Evolutionary conservation across 2,329 filamentous ascomycete genomes (phyloP).

Genomic region (Colletotrichum godetiae): DNA sequence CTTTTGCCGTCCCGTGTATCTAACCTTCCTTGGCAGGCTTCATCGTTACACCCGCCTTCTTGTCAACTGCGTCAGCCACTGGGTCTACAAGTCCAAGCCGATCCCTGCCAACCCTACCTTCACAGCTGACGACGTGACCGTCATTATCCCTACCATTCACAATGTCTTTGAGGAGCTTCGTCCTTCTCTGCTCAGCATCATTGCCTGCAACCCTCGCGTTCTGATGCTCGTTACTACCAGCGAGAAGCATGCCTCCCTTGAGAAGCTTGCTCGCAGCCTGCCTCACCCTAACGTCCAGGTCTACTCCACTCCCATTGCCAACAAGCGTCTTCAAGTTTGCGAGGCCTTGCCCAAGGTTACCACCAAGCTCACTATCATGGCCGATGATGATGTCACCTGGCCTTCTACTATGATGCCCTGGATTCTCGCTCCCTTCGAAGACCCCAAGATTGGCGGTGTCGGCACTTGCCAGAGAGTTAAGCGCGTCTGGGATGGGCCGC

Average conservation of each 20-base stretch:
- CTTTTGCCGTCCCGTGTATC: slow-evolving; percentile 1
- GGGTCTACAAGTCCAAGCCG: slow-evolving; percentile 86
- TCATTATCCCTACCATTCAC: slow-evolving; percentile 93
- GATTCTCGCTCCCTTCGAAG: slow-evolving; percentile 93
- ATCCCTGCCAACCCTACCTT: slow-evolving; percentile 85
- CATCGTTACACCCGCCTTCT: slow-evolving; percentile 89
- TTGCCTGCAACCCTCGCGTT: slow-evolving; percentile 76
- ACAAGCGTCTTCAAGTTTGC: slow-evolving; percentile 95
- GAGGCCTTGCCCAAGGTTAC: slow-evolving; percentile 86
- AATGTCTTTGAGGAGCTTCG: slow-evolving; percentile 86
- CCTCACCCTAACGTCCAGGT: slow-evolving; percentile 74
- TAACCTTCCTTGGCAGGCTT: slow-evolving; percentile 65
- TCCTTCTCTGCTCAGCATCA: slow-evolving; percentile 82
- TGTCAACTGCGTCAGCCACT: slow-evolving; percentile 87
- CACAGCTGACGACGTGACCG: slow-evolving; percentile 86
- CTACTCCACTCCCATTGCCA: slow-evolving; percentile 84
- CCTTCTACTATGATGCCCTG: slow-evolving; percentile 86
- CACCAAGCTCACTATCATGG: slow-evolving; percentile 89
- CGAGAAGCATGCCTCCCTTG: slow-evolving; percentile 77
- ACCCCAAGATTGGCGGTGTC: slow-evolving; percentile 85
- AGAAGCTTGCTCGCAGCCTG: slow-evolving; percentile 73
- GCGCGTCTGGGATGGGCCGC: slow-evolving; percentile 71
- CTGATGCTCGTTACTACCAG: slow-evolving; percentile 90
- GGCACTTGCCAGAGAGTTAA: slow-evolving; percentile 90
- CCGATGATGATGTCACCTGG: slow-evolving; percentile 96